Evolutionary conservation across 139 green algal genomes (phyloP), one percentile per base, ranked within the genome.

Genomic region (Yamagishiella unicocca): DNA sequence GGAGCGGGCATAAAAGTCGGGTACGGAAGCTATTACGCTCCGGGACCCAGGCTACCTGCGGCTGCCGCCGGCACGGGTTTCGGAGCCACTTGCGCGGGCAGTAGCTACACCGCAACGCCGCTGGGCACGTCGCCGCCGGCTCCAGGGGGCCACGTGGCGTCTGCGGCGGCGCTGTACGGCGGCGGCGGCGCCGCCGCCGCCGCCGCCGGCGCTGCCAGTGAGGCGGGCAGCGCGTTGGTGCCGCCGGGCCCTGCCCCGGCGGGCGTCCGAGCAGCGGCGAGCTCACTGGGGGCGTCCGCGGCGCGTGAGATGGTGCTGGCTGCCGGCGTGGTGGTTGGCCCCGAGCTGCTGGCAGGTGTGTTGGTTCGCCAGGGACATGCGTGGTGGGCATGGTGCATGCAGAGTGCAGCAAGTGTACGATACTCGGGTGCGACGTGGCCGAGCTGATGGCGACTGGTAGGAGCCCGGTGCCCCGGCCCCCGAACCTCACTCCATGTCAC

Each of bases 11-110:
- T 66, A 7, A 31, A 4, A 1, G 33, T 84, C 9, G 77, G 77
- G 27, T 43, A 84, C 37, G 77, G 77, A 27, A 74, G 37, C 55
- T 73, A 61, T 29, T 84, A 84, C 77, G 46, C 50, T 22, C 45
- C 45, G 27, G 1, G 45, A 4, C 7, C 22, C 8, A n/a, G 45
- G 43, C 17, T 21, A 6, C 12, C 68, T 25, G 31, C 3, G 33
- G n/a, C 21, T 53, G n/a, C 45, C 2, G 74, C 25, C 50, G 31
- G 74, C n/a, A 50, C n/a, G 2, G 46, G 62, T 31, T 14, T 9
- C 29, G 8, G 62, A 10, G 22, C 22, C 22, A 29, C 9, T 10
- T 72, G 45, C n/a, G 10, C 43, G 8, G 46, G 6, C 72, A 9
- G 43, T 29, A 46, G 43, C 25, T 19, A 35, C 74, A 22, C 14